phyloP scores from a whole-genome alignment of 148 eudicot species.

The Tetragonia tetragonoides region DNA sequence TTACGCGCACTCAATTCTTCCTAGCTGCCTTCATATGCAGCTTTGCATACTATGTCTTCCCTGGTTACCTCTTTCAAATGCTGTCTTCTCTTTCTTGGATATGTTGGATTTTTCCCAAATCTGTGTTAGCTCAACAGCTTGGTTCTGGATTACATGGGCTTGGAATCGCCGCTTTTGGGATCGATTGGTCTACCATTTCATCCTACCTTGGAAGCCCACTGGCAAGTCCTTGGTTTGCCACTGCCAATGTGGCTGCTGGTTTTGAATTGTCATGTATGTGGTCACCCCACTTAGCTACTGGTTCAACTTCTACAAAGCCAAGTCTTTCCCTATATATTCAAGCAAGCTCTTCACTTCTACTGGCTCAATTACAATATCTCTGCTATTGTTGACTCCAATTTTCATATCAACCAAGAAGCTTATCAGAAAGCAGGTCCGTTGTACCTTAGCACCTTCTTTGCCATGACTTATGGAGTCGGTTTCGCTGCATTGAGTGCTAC shows the following conservation, averaged over 20 bases:
- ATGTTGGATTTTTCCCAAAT: conserved; percentile 83
- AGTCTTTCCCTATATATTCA: conserved; percentile 82
- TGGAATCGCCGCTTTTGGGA: conserved; percentile 71
- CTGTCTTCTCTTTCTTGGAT: conserved; percentile 93
- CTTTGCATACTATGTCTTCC: conserved; percentile 86
- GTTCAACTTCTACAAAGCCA: conserved; percentile 76
- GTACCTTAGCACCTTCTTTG: conserved; percentile 84
- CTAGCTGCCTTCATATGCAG: conserved; percentile 81
- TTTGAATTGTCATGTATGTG: conserved; percentile 74
- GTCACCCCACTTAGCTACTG: conserved; percentile 71
- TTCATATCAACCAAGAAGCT: conserved; percentile 68
- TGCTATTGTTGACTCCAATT: conserved; percentile 64
- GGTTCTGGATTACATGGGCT: conserved; percentile 91
- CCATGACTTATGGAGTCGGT: conserved; percentile 95
- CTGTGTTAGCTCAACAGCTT: conserved; percentile 80
- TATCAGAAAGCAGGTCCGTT: conserved; percentile 74
- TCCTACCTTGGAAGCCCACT: conserved; percentile 96
- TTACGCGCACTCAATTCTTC: conserved; percentile 85
- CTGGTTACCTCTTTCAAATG: conserved; percentile 91
- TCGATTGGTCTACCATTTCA: conserved; percentile 94
- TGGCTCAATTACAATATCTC: conserved; percentile 77
- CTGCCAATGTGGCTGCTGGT: conserved; percentile 93
- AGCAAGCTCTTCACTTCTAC: conserved; percentile 50
- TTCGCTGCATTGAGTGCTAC: conserved; percentile 88
- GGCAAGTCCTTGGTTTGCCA: conserved; percentile 99